Percentiles rank a stretch among this genome's conserved stretches.
These are phyloP conservation scores for Penicillium decumbens DNA, from an alignment of 2,329 filamentous ascomycete genomes.

Conservation along the genomic window DNA sequence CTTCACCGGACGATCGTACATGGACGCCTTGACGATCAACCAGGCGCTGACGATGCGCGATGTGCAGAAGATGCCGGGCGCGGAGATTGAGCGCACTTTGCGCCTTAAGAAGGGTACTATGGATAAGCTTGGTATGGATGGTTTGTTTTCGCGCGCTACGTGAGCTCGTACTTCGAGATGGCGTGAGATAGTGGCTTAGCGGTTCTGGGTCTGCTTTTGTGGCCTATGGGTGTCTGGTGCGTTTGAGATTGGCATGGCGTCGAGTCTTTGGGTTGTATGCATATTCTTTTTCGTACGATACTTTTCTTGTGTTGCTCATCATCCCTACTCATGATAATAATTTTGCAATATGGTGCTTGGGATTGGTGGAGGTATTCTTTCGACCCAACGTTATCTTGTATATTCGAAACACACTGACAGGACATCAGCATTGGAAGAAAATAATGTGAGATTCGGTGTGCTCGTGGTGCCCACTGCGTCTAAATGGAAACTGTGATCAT, in stretches of 20 bases:
- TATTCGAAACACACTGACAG: not conserved
- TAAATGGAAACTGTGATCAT: too few species aligned
- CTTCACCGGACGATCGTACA: constrained; percentile 42
- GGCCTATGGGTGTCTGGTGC: not conserved
- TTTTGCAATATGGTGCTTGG: not conserved
- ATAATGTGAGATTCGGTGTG: too few species aligned
- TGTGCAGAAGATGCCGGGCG: constrained; percentile 31
- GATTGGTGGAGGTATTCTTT: not conserved
- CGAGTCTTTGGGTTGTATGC: not conserved
- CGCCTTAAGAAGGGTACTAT: constrained; percentile 45
- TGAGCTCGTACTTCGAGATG: constrained; percentile 5
- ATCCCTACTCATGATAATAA: not conserved
- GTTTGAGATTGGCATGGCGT: not conserved
- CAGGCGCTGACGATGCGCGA: constrained; percentile 49
- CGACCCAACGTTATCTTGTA: too few species aligned
- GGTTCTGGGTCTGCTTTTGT: not conserved
- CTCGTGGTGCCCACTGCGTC: too few species aligned
- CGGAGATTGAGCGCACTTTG: constrained; percentile 45
- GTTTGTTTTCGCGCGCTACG: constrained; percentile 28
- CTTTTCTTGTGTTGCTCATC: not conserved
- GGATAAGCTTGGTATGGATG: constrained; percentile 34
- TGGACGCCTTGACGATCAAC: constrained; percentile 50
- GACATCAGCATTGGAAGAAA: too few species aligned
- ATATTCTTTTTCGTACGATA: not conserved
- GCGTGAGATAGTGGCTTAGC: not conserved